Evolutionary conservation across 2,329 filamentous ascomycete genomes (phyloP).

Genomic region (Alternaria triticina): DNA sequence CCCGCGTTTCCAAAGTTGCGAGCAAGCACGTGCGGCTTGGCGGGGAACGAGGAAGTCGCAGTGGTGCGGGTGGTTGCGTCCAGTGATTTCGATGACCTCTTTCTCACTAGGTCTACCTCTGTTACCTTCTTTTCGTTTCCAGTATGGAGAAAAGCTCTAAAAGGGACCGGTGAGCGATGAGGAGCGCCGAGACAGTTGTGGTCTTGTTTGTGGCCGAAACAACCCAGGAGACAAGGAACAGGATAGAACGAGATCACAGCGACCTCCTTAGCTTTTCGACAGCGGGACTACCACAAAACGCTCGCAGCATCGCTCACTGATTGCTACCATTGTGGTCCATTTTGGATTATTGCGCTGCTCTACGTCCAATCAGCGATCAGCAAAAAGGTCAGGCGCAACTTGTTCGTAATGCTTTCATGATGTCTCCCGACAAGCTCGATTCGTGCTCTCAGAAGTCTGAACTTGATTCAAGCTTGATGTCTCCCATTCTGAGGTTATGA

Average conservation of each 20-base stretch:
- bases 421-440: fast-evolving
- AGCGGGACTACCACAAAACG: not conserved
- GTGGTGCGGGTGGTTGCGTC: not conserved
- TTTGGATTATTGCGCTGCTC: not conserved
- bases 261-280: not conserved
- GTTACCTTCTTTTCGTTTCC: not conserved
- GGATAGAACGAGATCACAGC: not conserved
- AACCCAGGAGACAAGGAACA: not conserved
- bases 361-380: not conserved
- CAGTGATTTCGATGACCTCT: not conserved
- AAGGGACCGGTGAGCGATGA: not conserved
- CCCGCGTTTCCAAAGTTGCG: not conserved
- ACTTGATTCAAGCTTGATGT: not conserved
- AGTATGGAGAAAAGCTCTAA: not conserved
- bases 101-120: not conserved
- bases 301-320: too few relatives aligned
- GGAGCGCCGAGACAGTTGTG: not conserved
- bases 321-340: not conserved
- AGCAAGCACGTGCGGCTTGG: not conserved
- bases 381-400: not conserved
- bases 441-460: not conserved
- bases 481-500: not conserved
- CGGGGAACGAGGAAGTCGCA: conserved; percentile 2
- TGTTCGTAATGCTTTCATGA: not conserved
- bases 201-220: not conserved